Evolutionary conservation across 2,329 filamentous ascomycete genomes (phyloP), one percentile per base, ranked within the genome.

Genomic region (Penicillium sumatraense): DNA sequence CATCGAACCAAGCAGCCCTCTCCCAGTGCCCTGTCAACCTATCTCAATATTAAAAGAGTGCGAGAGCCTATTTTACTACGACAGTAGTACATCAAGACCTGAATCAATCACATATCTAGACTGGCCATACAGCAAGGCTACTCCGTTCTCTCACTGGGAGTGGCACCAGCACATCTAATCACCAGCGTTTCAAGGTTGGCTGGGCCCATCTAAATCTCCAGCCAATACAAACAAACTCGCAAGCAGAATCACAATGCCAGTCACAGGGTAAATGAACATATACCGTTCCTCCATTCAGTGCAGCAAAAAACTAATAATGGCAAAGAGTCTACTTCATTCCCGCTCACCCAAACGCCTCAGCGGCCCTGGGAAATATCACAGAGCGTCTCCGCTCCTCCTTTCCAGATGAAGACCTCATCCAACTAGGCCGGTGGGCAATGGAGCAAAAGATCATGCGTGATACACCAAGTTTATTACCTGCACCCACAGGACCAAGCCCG

Each of bases 371-470:
- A 18, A 62, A 64, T 16, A 58, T 78, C 24, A 71, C 70, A 49
- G 72, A 77, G 59, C 71, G 70, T 45, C 68, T 79, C n/a, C 72
- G 69, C 57, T 60, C 72, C 16, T 57, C 66, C 38, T 72, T 72
- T 33, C 59, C 67, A 49, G 69, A 78, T 54, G 68, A 71, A 57
- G 63, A 72, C 36, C 68, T 70, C 18, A 61, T 68, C 13, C 68
- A 71, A 44, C 56, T 72, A 40, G 72, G 72, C 50, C 71, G 72
- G 54, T 78, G 75, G 75, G 65, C 60, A 4, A 64, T 78, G 23
- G 74, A 77, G 38, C 75, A 78, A 56, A 77, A 75, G 51, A 64
- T 78, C 8, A 72, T 78, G 66, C 69, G 74, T 46, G 75, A 78
- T 51, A 78, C 76, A 0, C 74, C 74, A 6, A 75, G 73, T 7